Evolutionary conservation across 208 protist species (phyloP), one percentile per base, ranked within the genome.

Genomic region (Trypanosomatidae sp.): DNA sequence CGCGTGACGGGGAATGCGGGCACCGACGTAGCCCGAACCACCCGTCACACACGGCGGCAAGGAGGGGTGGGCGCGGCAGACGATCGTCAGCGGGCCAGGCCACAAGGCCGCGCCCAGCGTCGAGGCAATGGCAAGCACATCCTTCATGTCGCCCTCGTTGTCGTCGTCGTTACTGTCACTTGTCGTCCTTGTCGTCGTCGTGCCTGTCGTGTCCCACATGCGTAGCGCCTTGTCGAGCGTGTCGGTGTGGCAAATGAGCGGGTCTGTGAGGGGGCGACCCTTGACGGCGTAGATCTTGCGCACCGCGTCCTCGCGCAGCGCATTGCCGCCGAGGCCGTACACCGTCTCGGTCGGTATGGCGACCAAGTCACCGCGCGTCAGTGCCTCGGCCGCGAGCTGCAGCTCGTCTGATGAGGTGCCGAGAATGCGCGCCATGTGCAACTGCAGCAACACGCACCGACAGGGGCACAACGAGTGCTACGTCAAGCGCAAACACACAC

Each of bases 331-430:
- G 0, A 99, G 65, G 7, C 97, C 97, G 59, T 99, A 99, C n/a
- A 99, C 96, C 4, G 97, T 99, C 63, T 99, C 97, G 0, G 97
- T 99, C 4, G 97, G 96, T 47, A 99, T 96, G 18, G 94, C 79
- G 11, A 99, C 96, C 0, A 98, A 64, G 21, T 70, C 61, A 13
- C 79, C 82, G 22, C 43, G 22, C 32, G 33, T 24, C 11, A 87
- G 55, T 7, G 72, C 66, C 23, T 62, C 63, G 4, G 71, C 78
- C 7, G 79, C 84, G 1, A 26, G 43, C 2, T 40, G 49, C 33
- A 92, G 48, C 30, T 82, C 66, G 4, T 49, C 43, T 2, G n/a
- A 21, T 2, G 71, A 68, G 23, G 52, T 53, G 4, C 50, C 64
- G 20, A 88, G 67, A 43, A 89, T 78, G 18, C 48, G 54, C 4